Evolutionary conservation across 179 eudicot species (phyloP).

Genomic region (Pouteria campechiana): DNA sequence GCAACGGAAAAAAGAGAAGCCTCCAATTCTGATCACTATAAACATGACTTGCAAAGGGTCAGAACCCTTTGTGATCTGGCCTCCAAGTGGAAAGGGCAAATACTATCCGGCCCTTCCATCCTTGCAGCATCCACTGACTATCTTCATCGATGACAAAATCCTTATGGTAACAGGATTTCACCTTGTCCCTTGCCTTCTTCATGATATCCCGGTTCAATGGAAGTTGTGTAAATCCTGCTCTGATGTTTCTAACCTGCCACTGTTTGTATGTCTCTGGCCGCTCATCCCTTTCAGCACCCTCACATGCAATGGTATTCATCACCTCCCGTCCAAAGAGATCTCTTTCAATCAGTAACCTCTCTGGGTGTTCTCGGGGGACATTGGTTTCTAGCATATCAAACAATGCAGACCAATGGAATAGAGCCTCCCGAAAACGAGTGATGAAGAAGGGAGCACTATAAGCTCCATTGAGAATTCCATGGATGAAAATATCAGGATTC

Average conservation of each 20-base stretch:
- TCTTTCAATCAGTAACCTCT: constrained; percentile 46
- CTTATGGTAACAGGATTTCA: constrained; percentile 32
- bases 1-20: too few relatives aligned
- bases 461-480: constrained; percentile 51
- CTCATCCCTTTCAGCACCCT: constrained; percentile 66
- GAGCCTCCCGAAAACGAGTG: constrained; percentile 58
- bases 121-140: constrained; percentile 42
- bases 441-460: constrained; percentile 50
- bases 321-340: constrained; percentile 50
- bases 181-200: constrained; percentile 18
- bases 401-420: constrained; percentile 54
- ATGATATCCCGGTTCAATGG: constrained; percentile 32
- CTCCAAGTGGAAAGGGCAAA: constrained; percentile 52
- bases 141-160: constrained; percentile 55
- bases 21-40: too few relatives aligned
- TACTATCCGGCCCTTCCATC: constrained; percentile 61
- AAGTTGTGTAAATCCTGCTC: constrained; percentile 45
- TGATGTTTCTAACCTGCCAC: constrained; percentile 43
- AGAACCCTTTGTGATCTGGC: too few relatives aligned
- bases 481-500: constrained; percentile 47
- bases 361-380: constrained; percentile 37
- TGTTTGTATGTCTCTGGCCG: constrained; percentile 69
- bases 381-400: constrained; percentile 60
- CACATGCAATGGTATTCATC: constrained; percentile 58
- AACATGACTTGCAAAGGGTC: too few relatives aligned